Base-by-base conservation (phyloP, 306 rosid genomes). In the Quercus parvula region DNA sequence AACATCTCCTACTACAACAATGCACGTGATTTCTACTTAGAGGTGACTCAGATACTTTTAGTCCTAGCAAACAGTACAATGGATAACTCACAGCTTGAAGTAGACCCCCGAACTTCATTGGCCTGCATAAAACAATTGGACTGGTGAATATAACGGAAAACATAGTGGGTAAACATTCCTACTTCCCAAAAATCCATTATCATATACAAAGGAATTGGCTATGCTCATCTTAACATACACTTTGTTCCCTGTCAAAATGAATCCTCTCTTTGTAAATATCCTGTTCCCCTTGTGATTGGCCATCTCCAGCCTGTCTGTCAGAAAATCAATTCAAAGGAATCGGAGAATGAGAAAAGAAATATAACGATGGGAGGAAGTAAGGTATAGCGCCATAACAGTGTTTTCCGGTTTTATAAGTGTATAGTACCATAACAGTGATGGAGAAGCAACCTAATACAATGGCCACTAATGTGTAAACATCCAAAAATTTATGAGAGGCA, bases 241-340 rank as follows among this genome's bases (percentile, higher is more conserved):
- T 81, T 80, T 82, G 84, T 75, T 76, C 86, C 71, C 52, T 71
- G 38, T 62, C 71, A 81, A 82, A 77, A 84, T 79, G 91, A 61
- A 81, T 75, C 84, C 83, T 90, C 75, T 86, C 77, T 69, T 71
- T 59, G 55, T 59, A 58, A 76, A 78, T 86, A 83, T 82, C 85
- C 63, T 70, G 79, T 79, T 85, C 82, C 84, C 77, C 77, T 68
- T 78, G 82, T 56, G 83, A 79, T 56, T 77, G 59, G 63, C 76
- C 86, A 70, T 87, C 81, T 81, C 46, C 85, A 78, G 75, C 84
- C 84, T 87, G 90, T 81, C 90, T 87, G 94, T 86, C 87, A 83
- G 70, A 70, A 73, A 84, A 86, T 46, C 79, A 84, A 77, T 86
- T 82, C 77, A 78, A 75, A 81, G 66, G 54, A 81, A 75, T 63